These are phyloP conservation scores for Nosema granulosis DNA, from an alignment of 371 early-diverging fungal species.

Conservation along the genomic window DNA sequence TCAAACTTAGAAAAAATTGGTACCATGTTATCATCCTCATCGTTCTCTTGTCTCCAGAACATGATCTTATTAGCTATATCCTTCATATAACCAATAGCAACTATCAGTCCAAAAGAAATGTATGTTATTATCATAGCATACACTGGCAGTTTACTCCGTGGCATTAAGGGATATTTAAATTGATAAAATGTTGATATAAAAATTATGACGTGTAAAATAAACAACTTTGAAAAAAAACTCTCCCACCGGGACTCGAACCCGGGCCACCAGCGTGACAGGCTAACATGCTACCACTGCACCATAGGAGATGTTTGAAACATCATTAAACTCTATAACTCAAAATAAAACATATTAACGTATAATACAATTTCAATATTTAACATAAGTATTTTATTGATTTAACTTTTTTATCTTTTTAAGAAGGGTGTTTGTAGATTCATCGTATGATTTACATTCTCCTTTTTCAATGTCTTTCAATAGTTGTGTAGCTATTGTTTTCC, in stretches of 20 bases:
- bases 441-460: conserved; percentile 11
- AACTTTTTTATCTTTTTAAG: too few species aligned
- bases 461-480: conserved; percentile 77
- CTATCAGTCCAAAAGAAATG: conserved; percentile 59
- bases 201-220: too few species aligned
- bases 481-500: conserved; percentile 92
- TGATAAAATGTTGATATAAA: too few species aligned
- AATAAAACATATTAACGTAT: too few species aligned
- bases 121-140: conserved; percentile 59
- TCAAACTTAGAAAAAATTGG: conserved; percentile 84
- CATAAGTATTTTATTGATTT: not conserved
- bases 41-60: conserved; percentile 39
- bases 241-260: conserved; percentile 67
- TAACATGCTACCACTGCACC: conserved; percentile 66
- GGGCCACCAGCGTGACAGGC: conserved; percentile 67
- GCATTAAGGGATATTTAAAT: conserved; percentile 12
- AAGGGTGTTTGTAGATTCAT: conserved; percentile 50
- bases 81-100: conserved; percentile 62
- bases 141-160: conserved; percentile 34
- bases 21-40: conserved; percentile 73
- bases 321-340: too few species aligned
- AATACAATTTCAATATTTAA: not conserved
- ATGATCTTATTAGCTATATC: conserved; percentile 62
- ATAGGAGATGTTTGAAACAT: too few species aligned
- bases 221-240: conserved; percentile 62